These are phyloP conservation scores for Melastoma candidum DNA, from an alignment of 441 rosid genomes.

Conservation along the genomic window DNA sequence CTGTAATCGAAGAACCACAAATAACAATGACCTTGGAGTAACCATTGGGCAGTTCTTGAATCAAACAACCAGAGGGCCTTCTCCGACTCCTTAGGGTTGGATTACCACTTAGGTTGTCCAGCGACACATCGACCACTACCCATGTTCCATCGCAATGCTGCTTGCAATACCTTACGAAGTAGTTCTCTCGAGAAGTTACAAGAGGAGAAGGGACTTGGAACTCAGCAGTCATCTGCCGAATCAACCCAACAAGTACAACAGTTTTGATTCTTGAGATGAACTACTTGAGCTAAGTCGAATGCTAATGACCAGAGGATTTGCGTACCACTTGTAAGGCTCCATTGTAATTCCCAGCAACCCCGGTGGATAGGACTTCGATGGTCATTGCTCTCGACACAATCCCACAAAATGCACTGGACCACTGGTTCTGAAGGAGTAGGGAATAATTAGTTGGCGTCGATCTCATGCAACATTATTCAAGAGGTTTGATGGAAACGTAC, in stretches of 20 bases:
- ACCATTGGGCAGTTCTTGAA: slow-evolving; percentile 82
- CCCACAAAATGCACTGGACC: slow-evolving; percentile 68
- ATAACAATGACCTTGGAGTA: slow-evolving; percentile 65
- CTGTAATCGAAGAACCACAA: no score
- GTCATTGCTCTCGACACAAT: slow-evolving; percentile 63
- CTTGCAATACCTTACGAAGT: slow-evolving; percentile 84
- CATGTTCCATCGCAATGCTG: slow-evolving; percentile 76
- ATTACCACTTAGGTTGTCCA: slow-evolving; percentile 55
- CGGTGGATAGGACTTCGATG: slow-evolving; percentile 53
- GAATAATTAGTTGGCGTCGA: neutral
- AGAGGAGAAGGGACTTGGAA: slow-evolving; percentile 67
- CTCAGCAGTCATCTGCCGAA: slow-evolving; percentile 13
- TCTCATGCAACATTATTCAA: neutral
- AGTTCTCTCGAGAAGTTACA: slow-evolving; percentile 75
- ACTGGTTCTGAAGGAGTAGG: slow-evolving; percentile 42
- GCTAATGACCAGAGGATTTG: no score
- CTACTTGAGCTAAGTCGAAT: no score
- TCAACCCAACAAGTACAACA: neutral
- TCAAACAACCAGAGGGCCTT: slow-evolving; percentile 91
- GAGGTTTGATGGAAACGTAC: slow-evolving; percentile 23
- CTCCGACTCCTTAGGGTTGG: slow-evolving; percentile 51
- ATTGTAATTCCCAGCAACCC: slow-evolving; percentile 53
- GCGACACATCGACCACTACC: slow-evolving; percentile 95
- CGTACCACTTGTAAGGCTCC: slow-evolving; percentile 95
- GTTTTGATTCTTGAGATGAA: no score